These are phyloP conservation scores for Ceratobasidium sp. DNA, from an alignment of 1,284 basidiomycete genomes.

Conservation along the genomic window DNA sequence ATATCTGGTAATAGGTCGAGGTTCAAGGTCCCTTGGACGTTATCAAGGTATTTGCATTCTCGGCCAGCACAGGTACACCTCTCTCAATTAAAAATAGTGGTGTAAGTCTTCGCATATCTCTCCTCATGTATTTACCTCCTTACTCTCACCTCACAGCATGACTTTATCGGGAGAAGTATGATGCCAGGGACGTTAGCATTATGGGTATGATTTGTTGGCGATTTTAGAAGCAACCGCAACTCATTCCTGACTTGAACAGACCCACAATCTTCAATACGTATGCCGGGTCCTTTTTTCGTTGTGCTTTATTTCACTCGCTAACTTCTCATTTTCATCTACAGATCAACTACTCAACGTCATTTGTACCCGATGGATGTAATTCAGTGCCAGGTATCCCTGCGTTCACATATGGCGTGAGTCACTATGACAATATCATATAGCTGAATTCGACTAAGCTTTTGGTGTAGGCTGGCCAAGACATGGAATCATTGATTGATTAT, in stretches of 20 bases:
- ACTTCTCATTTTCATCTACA: neutral
- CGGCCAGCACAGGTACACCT: conserved; percentile 60
- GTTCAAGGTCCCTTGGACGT: conserved; percentile 61
- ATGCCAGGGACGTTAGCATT: conserved; percentile 27
- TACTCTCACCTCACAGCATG: conserved; percentile 1
- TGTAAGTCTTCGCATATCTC: conserved; percentile 1
- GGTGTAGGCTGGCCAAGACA: conserved; percentile 38
- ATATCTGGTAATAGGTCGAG: conserved; percentile 60
- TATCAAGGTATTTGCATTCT: conserved; percentile 62
- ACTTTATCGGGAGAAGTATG: conserved; percentile 24
- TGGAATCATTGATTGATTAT: conserved; percentile 33
- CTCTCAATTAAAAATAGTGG: conserved; percentile 68
- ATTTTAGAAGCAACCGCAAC: neutral
- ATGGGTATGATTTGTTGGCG: conserved; percentile 16
- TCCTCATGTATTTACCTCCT: neutral
- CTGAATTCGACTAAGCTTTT: neutral
- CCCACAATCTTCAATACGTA: conserved; percentile 45
- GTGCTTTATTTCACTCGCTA: neutral
- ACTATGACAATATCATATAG: neutral
- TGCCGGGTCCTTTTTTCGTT: neutral
- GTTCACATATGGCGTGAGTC: conserved; percentile 37
- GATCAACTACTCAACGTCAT: conserved; percentile 45
- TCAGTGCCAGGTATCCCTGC: conserved; percentile 26
- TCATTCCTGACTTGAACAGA: conserved; percentile 19
- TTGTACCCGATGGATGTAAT: conserved; percentile 44